Conservation (phyloP, 1,139 yeast genomes). For the Casaregolazyma suthepensis region DNA sequence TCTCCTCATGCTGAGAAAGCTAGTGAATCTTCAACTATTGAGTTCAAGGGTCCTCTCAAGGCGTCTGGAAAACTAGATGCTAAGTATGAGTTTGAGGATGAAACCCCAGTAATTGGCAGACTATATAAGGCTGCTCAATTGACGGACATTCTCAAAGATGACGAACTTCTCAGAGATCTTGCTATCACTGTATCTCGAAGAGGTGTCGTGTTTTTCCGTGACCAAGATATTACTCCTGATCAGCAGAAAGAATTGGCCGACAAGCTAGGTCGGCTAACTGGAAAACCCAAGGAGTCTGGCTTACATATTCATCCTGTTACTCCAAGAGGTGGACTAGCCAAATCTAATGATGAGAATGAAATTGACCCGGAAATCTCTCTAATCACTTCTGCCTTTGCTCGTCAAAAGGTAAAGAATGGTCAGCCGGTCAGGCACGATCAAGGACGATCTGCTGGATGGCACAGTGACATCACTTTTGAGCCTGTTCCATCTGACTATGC, state of each 20-base stretch:
- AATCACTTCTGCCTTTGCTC: constrained; percentile 34
- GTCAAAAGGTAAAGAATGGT: constrained; percentile 13
- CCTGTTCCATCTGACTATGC: constrained; percentile 45
- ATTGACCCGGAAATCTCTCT: constrained; percentile 42
- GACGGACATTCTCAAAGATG: constrained; percentile 45
- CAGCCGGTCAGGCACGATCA: constrained; percentile 21
- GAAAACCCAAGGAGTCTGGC: constrained; percentile 62
- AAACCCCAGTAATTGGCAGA: constrained; percentile 29
- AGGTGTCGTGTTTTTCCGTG: constrained; percentile 56
- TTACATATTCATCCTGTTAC: constrained; percentile 40
- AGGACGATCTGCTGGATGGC: constrained; percentile 35
- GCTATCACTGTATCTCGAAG: constrained; percentile 61
- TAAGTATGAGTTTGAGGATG: constrained; percentile 24
- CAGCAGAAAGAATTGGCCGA: constrained; percentile 47
- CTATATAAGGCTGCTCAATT: constrained; percentile 33
- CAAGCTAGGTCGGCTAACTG: constrained; percentile 59
- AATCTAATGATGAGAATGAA: constrained; percentile 44
- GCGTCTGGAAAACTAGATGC: constrained; percentile 21
- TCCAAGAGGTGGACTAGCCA: constrained; percentile 35
- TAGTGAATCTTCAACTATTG: constrained; percentile 13
- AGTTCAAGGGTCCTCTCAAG: constrained; percentile 16
- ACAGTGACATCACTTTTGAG: constrained; percentile 45
- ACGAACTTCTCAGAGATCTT: constrained; percentile 43
- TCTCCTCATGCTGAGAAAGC: constrained; percentile 24
- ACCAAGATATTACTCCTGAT: constrained; percentile 36